Evolutionary conservation across 208 protist species (phyloP), one percentile per base, ranked within the genome.

Genomic region (Endotrypanum monterogeii): DNA sequence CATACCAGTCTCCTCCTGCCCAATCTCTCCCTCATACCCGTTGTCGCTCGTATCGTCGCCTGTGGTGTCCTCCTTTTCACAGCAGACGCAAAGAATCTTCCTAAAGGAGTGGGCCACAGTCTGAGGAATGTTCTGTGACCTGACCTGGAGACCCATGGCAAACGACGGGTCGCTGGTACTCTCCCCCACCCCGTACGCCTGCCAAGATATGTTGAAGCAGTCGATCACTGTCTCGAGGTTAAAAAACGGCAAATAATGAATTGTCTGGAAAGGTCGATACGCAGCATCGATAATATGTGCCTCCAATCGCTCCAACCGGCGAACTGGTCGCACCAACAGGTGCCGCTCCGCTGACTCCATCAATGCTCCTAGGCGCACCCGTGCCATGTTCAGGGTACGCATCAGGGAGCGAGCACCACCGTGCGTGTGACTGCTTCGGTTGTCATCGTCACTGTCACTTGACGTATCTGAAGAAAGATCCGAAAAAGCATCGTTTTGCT

Each of bases 191-290:
- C 71, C 68, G 73, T 89, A 88, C 54, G 82, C 89, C 79, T 96
- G 88, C 90, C 89, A 96, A 7, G 90, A 95, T 28, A 94, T 70
- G 73, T 97, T 98, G 73, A 89, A 93, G 83, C 92, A 95, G 78
- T 96, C 91, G 30, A 98, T 88, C 25, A 90, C 82, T 7, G 88
- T 95, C 76, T 98, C 92, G 1, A 96, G 76, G 68, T 93, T 96
- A 75, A 97, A 96, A 71, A 96, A 95, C 7, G 91, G 91, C 39
- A 94, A 72, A 74, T 94, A 94, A 39, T 83, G 71, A n/a, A 73
- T 51, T 2, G 75, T 46, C 44, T 88, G 81, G 67, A 94, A 92
- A 14, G 82, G 79, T 23, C 85, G 77, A 50, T 83, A 82, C 32
- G 79, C 85, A 14, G 83, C 83, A 52, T 96, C 83, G 6, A 93